phyloP scores from a whole-genome alignment of 2,329 filamentous ascomycete species.

The Dendrostoma leiphaemia region DNA sequence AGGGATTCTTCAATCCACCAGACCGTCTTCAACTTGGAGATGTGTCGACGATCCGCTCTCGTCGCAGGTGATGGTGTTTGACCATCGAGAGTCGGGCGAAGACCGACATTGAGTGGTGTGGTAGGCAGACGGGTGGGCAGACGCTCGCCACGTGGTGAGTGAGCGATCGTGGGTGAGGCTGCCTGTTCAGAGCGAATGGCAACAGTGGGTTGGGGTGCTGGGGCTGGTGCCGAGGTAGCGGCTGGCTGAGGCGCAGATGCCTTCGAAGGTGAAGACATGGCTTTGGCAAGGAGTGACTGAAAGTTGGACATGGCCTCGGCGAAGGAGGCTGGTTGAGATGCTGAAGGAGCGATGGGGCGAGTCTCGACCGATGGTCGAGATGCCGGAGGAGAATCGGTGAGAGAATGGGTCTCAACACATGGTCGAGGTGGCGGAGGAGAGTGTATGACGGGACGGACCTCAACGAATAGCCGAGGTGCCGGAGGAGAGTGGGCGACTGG shows the following conservation, averaged over 20 bases:
- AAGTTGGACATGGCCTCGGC: neutral
- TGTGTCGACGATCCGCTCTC: neutral
- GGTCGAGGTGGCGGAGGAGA: too few species aligned
- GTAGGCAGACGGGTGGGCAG: neutral
- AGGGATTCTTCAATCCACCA: neutral
- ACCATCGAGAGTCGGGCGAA: neutral
- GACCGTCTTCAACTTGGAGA: neutral
- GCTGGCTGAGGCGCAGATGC: neutral
- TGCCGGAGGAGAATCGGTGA: too few species aligned
- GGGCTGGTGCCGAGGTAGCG: neutral
- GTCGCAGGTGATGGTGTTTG: neutral
- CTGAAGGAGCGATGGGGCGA: too few species aligned
- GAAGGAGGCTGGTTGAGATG: too few species aligned
- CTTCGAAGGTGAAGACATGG: neutral
- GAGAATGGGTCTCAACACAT: too few species aligned
- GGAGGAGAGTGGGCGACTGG: neutral
- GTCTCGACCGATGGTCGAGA: too few species aligned
- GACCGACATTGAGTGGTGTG: neutral
- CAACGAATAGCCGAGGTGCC: too few species aligned
- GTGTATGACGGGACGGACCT: too few species aligned
- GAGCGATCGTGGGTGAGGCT: neutral
- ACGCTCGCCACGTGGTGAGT: neutral
- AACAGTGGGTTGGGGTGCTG: neutral
- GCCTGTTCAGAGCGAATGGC: neutral
- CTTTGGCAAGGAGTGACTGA: neutral